These are phyloP conservation scores for Talaromyces islandicus DNA, from an alignment of 2,329 filamentous ascomycete species.

Conservation along the genomic window DNA sequence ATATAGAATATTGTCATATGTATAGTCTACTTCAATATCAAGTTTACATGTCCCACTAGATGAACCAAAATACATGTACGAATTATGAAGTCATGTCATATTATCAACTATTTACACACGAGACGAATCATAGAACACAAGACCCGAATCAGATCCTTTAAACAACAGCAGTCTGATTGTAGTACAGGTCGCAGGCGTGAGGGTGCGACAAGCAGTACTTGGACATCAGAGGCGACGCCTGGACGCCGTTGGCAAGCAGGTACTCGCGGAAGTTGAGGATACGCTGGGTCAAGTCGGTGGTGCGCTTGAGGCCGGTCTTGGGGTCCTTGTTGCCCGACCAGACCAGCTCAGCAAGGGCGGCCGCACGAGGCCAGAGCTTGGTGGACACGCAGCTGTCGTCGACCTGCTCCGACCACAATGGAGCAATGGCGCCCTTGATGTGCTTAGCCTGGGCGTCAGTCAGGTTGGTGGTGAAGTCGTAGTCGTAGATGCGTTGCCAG, in stretches of 20 bases:
- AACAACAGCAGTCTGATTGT: constrained; percentile 37
- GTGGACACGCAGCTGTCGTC: constrained; percentile 47
- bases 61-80: background rate
- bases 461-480: constrained; percentile 49
- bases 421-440: constrained; percentile 47
- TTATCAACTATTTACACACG: background rate
- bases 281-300: constrained; percentile 49
- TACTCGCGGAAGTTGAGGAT: constrained; percentile 57
- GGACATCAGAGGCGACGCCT: constrained; percentile 47
- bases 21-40: no score
- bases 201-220: constrained; percentile 55
- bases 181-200: constrained; percentile 52
- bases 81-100: background rate
- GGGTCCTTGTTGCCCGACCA: constrained; percentile 51
- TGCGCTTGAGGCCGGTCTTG: constrained; percentile 44
- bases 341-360: constrained; percentile 50
- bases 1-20: background rate
- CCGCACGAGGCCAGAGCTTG: constrained; percentile 53
- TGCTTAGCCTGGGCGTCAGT: constrained; percentile 43
- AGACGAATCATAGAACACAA: background rate
- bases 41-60: no score
- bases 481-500: constrained; percentile 57
- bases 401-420: constrained; percentile 51
- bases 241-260: constrained; percentile 49
- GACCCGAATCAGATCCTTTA: background rate